Evolutionary conservation across 2,329 filamentous ascomycete genomes (phyloP), one percentile per base, ranked within the genome.

Genomic region (Ophiostoma quercus): DNA sequence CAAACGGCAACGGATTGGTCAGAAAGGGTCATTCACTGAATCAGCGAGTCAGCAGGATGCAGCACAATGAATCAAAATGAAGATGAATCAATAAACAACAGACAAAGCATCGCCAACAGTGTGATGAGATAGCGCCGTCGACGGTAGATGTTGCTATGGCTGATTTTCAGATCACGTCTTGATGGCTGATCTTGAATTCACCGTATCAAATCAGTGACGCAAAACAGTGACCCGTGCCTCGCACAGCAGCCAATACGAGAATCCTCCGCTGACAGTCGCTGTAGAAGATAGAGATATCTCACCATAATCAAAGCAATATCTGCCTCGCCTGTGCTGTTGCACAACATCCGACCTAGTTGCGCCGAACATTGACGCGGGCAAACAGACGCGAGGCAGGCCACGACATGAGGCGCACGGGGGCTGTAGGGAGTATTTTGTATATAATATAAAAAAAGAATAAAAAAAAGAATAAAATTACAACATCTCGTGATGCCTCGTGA

Each of bases 401-500:
- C 65, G 22, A 37, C 63, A 66, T 66, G 62, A 29, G 25, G 62
- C 11, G 63, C 16, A 66, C n/a, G 63, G 16, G 34, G n/a, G 25
- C 29, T 16, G 22, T 57, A 57, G 51, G 25, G 1, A 25, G 51
- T 57, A 19, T 34, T 12, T 16, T 41, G n/a, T 39, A 66, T 41
- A n/a, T 19, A 29, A 37, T n/a, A 1, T 19, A 7, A 43, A 16
- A 43, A 43, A 2, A 41, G 14, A 12, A 62, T 14, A 34, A 9
- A 34, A 37, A 9, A 34, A 8, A 6, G 12, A 41, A 12, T 12
- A 41, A 41, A 37, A 62, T 4, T 11, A 29, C 60, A 14, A 34
- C 68, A 12, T 57, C 3, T 63, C 66, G 51, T 57, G 67, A 47
- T 63, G 63, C 70, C 71, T 70, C 70, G 72, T 73, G 72, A 73